These are phyloP conservation scores for Prosopis cineraria DNA, from an alignment of 306 rosid genomes.

Conservation along the genomic window DNA sequence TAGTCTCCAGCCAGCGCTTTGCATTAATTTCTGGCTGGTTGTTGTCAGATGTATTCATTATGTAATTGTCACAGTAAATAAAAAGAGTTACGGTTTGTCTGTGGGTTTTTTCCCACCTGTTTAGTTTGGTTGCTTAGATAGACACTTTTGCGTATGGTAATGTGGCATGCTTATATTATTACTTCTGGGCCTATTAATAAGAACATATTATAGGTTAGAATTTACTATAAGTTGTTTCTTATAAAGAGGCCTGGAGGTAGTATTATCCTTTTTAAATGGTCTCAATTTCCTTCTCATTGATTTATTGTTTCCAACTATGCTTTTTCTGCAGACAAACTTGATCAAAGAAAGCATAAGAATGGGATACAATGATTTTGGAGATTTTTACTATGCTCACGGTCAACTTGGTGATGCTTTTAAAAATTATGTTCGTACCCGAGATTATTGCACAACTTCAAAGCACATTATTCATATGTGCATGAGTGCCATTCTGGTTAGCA, in stretches of 20 bases:
- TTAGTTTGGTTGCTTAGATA: neutral
- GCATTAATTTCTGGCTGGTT: neutral
- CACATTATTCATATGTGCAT: constrained; percentile 95
- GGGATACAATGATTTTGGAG: constrained; percentile 99
- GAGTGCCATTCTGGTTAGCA: constrained; percentile 95
- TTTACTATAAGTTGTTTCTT: no score
- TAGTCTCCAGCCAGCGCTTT: neutral
- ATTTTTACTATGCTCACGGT: constrained; percentile 90
- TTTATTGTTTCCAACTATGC: constrained; percentile 28
- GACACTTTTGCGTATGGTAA: neutral
- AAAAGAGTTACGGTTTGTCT: constrained; percentile 16
- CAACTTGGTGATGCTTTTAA: constrained; percentile 90
- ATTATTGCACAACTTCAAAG: constrained; percentile 94
- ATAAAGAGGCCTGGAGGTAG: no score
- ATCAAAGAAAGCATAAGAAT: constrained; percentile 98
- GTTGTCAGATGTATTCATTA: neutral
- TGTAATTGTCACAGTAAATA: constrained; percentile 13
- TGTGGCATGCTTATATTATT: neutral
- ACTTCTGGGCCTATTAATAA: no score
- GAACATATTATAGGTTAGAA: no score
- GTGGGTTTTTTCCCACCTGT: constrained; percentile 3
- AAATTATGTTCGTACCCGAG: constrained; percentile 92
- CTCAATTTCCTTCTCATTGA: constrained; percentile 3
- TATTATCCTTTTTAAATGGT: neutral
- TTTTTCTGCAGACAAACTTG: constrained; percentile 83